A percentile compares a stretch with the other conserved stretches of the same genome.
Evolutionary conservation across 225 moss, liverwort and hornwort genomes (phyloP).

Genomic region (Marchantia polymorpha): DNA sequence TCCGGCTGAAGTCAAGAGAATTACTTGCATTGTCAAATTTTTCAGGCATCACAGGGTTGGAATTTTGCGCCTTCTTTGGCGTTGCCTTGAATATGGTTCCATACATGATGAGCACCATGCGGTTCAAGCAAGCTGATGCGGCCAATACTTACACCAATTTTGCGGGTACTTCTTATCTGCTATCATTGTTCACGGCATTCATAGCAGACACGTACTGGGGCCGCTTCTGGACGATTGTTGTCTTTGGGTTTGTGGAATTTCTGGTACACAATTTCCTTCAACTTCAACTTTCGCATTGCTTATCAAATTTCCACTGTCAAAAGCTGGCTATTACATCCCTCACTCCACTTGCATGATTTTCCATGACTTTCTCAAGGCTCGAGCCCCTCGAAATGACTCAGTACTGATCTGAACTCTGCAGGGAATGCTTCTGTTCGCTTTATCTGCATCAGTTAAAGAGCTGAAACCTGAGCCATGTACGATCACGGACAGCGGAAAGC

Average conservation of each 20-base stretch:
- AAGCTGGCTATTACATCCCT: background rate
- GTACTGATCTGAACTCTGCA: background rate
- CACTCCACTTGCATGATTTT: background rate
- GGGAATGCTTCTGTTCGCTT: slow-evolving; percentile 25
- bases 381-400: background rate
- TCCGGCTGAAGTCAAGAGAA: background rate
- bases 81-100: slow-evolving; percentile 24
- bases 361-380: background rate
- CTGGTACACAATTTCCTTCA: slow-evolving; percentile 3
- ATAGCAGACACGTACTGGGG: slow-evolving; percentile 29
- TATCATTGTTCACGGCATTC: slow-evolving; percentile 22
- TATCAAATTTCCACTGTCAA: background rate
- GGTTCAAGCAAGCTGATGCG: slow-evolving; percentile 26
- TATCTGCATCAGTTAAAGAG: slow-evolving; percentile 1
- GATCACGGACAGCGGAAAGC: background rate
- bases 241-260: slow-evolving; percentile 22
- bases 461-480: slow-evolving; percentile 21
- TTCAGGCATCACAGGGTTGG: slow-evolving; percentile 23
- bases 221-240: slow-evolving; percentile 25
- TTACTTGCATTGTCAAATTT: background rate
- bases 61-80: slow-evolving; percentile 22
- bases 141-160: slow-evolving; percentile 25
- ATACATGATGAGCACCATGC: slow-evolving; percentile 20
- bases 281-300: background rate
- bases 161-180: slow-evolving; percentile 26